Conservation (phyloP, 2,329 filamentous ascomycete genomes). For the Didymella keratinophila region DNA sequence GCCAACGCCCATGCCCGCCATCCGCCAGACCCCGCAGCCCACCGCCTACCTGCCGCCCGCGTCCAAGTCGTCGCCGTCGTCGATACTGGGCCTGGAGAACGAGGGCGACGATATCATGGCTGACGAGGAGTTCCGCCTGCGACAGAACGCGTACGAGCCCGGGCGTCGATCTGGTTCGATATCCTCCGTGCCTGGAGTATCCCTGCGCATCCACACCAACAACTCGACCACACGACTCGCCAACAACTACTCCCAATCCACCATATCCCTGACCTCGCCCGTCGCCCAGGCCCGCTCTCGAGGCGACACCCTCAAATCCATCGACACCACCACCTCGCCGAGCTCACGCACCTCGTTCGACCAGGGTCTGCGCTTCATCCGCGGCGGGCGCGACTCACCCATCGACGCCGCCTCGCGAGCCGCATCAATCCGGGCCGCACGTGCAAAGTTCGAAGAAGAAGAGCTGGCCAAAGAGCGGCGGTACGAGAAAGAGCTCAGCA, state of each 20-base stretch:
- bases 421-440: slow-evolving; percentile 63
- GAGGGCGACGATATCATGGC: slow-evolving; percentile 56
- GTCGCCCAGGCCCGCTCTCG: slow-evolving; percentile 54
- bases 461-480: slow-evolving; percentile 65
- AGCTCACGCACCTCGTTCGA: slow-evolving; percentile 65
- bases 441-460: slow-evolving; percentile 66
- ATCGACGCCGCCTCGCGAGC: slow-evolving; percentile 62
- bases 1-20: slow-evolving; percentile 61
- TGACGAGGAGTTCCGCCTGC: slow-evolving; percentile 56
- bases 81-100: slow-evolving; percentile 55
- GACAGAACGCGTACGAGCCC: slow-evolving; percentile 49
- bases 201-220: slow-evolving; percentile 49
- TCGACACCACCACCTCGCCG: slow-evolving; percentile 60
- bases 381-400: slow-evolving; percentile 57
- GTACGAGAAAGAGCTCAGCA: slow-evolving; percentile 61
- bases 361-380: slow-evolving; percentile 61
- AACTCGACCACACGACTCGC: slow-evolving; percentile 56
- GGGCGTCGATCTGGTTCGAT: slow-evolving; percentile 55
- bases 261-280: slow-evolving; percentile 56
- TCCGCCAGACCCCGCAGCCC: slow-evolving; percentile 63
- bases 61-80: slow-evolving; percentile 59
- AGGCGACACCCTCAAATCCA: slow-evolving; percentile 58
- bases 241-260: slow-evolving; percentile 61
- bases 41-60: slow-evolving; percentile 59
- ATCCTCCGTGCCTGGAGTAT: slow-evolving; percentile 52